Percentiles rank a stretch among this genome's conserved stretches.
Conservation (phyloP, 2,329 filamentous ascomycete genomes). For the Talaromyces pinophilus region DNA sequence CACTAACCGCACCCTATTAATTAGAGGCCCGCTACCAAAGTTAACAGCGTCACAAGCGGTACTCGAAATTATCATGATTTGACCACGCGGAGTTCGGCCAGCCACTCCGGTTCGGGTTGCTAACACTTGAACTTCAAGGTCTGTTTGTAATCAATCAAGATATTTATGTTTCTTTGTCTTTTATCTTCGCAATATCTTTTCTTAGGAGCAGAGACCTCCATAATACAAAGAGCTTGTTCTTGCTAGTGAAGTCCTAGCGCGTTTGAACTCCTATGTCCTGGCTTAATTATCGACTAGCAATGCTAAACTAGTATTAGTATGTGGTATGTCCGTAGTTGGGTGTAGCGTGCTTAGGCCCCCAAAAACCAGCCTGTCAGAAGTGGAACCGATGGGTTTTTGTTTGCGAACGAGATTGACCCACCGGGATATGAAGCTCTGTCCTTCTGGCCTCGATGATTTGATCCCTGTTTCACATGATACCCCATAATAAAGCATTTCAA, state of each 20-base stretch:
- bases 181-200: background rate
- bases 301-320: background rate
- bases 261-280: background rate
- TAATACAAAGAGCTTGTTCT: background rate
- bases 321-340: background rate
- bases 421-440: background rate
- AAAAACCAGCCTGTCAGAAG: slow-evolving; percentile 19
- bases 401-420: slow-evolving; percentile 11
- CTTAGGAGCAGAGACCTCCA: background rate
- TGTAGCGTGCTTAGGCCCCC: background rate
- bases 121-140: background rate
- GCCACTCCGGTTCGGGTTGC: background rate
- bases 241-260: background rate
- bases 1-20: background rate
- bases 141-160: background rate
- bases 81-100: background rate
- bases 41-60: slow-evolving; percentile 4
- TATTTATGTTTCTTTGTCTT: background rate
- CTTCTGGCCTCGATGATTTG: slow-evolving; percentile 5
- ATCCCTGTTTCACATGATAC: slow-evolving; percentile 1
- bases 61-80: background rate
- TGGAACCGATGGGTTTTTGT: slow-evolving; percentile 4
- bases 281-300: background rate
- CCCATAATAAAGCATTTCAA: slow-evolving; percentile 3
- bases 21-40: slow-evolving; percentile 3